These are phyloP conservation scores for Clitoria ternatea DNA, from an alignment of 306 rosid genomes.

Conservation along the genomic window DNA sequence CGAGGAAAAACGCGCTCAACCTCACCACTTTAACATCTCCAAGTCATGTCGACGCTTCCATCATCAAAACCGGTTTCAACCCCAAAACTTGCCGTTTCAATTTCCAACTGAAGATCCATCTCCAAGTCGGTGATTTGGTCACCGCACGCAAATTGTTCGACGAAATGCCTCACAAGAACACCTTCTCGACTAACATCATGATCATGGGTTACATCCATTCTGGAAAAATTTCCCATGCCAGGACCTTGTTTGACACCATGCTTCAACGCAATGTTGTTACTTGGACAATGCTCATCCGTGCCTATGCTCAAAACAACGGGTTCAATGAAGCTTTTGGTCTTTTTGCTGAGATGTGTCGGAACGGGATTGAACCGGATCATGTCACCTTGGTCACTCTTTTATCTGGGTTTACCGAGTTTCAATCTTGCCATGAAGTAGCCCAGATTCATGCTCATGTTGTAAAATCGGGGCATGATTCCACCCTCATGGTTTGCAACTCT, in stretches of 20 bases:
- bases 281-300: conserved; percentile 85
- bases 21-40: conserved; percentile 30
- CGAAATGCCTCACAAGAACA: conserved; percentile 65
- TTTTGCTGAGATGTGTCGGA: conserved; percentile 56
- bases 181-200: conserved; percentile 65
- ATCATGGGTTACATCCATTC: conserved; percentile 59
- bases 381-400: conserved; percentile 70
- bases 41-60: conserved; percentile 48
- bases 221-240: conserved; percentile 57
- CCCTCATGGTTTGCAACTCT: conserved; percentile 75
- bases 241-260: conserved; percentile 62
- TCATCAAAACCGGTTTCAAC: conserved; percentile 74
- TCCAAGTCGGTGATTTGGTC: conserved; percentile 46
- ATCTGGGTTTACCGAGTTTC: conserved; percentile 60
- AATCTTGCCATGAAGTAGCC: conserved; percentile 38
- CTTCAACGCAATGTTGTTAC: conserved; percentile 59
- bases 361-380: conserved; percentile 55
- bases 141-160: conserved; percentile 65
- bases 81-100: conserved; percentile 59
- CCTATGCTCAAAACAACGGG: conserved; percentile 44
- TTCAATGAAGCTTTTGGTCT: conserved; percentile 58
- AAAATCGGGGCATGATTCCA: conserved; percentile 55
- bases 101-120: conserved; percentile 42
- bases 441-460: conserved; percentile 66
- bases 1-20: conserved; percentile 27